Base-by-base conservation (phyloP, 164 flowering plant species). In the Litsea cubeba region DNA sequence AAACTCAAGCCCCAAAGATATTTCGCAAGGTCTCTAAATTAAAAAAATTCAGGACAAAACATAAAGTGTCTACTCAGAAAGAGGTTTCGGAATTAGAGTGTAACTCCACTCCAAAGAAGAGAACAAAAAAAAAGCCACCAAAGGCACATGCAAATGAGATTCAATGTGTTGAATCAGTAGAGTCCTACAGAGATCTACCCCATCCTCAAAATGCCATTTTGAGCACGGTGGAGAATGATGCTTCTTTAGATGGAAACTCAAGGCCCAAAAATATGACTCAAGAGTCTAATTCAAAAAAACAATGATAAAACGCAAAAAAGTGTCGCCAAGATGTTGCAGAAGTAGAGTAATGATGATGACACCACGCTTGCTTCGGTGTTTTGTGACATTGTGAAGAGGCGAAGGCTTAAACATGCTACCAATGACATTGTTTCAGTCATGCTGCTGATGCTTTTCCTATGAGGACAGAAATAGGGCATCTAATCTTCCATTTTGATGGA, bases 281-380 rank as follows among this genome's bases (percentile, higher is more conserved):
- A 1, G 51, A 71, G 54, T 69, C 18, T 57, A 26, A 14, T 51
- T 65, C 32, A 75, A 73, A 15, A 67, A 23, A 63, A 25, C 71
- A 26, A 73, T 60, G 25, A 24, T 57, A 7, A 57, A 65, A 72
- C 20, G 69, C 60, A n/a, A 62, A 74, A 71, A 24, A 17, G n/a
- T 51, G 50, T 66, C 50, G 69, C 3, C 18, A 71, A n/a, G 74
- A 75, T 73, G 40, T 50, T 71, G 22, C 50, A 18, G 80, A 62
- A 50, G 25, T 40, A 68, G 24, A 7, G 54, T 79, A n/a, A 66
- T 40, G 81, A 26, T 4, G 78, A 78, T 68, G 78, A 68, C n/a
- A 50, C 49, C 68, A 50, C 77, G 12, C 79, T 76, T 63, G 76
- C 75, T 54, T 71, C 64, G 58, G 15, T 71, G 10, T 63, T 75